phyloP scores from a whole-genome alignment of 2,329 filamentous ascomycete species.

The Fusarium humuli region DNA sequence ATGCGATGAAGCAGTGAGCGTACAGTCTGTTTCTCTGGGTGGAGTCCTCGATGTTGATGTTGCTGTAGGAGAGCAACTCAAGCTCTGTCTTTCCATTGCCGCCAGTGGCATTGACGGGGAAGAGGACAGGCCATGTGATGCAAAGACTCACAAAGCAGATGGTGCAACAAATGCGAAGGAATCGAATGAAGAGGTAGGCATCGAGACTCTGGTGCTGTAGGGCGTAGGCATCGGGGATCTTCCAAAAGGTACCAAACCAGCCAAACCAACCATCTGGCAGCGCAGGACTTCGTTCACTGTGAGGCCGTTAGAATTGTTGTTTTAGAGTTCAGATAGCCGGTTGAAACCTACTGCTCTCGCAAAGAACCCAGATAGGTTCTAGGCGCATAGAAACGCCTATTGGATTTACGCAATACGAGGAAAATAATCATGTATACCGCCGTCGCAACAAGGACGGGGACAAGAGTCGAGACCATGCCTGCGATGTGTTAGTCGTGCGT shows the following conservation, averaged over 20 bases:
- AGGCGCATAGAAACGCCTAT: conserved; percentile 66
- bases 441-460: conserved; percentile 64
- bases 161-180: conserved; percentile 79
- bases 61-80: conserved; percentile 55
- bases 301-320: conserved; percentile 23
- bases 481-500: conserved; percentile 8
- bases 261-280: conserved; percentile 68
- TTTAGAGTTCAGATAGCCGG: background rate
- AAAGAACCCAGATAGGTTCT: conserved; percentile 63
- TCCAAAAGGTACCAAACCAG: conserved; percentile 73
- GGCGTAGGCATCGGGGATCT: conserved; percentile 78
- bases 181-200: conserved; percentile 87
- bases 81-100: conserved; percentile 74
- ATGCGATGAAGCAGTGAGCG: conserved; percentile 83
- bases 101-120: conserved; percentile 86
- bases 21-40: conserved; percentile 75
- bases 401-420: conserved; percentile 60
- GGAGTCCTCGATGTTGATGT: conserved; percentile 56
- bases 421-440: conserved; percentile 64
- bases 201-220: conserved; percentile 91
- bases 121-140: conserved; percentile 88
- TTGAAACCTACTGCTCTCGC: conserved; percentile 58
- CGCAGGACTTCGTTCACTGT: conserved; percentile 66
- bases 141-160: conserved; percentile 83
- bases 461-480: conserved; percentile 63